Conservation (phyloP, 148 eudicot species). For the Beta vulgaris region DNA sequence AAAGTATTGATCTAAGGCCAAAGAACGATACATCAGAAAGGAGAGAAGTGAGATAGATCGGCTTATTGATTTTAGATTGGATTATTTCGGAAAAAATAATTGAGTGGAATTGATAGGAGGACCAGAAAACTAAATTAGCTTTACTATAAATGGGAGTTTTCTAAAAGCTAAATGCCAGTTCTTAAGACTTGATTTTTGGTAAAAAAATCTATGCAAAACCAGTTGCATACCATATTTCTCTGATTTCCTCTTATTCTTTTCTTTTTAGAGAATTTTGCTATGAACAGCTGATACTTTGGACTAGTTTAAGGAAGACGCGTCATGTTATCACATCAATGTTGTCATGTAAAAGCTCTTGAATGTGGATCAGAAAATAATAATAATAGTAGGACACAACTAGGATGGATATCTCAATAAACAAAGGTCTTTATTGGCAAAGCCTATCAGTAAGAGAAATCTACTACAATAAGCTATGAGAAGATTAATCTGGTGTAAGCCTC, state of each 20-base stretch:
- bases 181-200: not conserved
- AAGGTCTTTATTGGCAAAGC: too few relatives aligned
- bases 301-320: not conserved
- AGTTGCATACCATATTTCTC: not conserved
- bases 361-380: too few relatives aligned
- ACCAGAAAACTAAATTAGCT: not conserved
- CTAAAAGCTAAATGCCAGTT: too few relatives aligned
- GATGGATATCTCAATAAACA: too few relatives aligned
- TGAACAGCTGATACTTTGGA: not conserved
- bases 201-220: not conserved
- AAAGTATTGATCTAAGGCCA: constrained; percentile 20
- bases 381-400: too few relatives aligned
- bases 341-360: not conserved
- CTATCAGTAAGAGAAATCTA: too few relatives aligned
- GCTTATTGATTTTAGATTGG: not conserved
- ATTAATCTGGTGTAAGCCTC: too few relatives aligned
- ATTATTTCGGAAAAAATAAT: not conserved
- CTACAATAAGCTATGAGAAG: not conserved
- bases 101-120: not conserved
- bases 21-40: constrained; percentile 3
- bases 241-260: not conserved
- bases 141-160: not conserved
- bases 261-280: not conserved
- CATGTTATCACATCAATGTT: not conserved
- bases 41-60: not conserved